These are phyloP conservation scores for Pestalotiopsis sp. DNA, from an alignment of 2,329 filamentous ascomycete genomes.

Conservation along the genomic window DNA sequence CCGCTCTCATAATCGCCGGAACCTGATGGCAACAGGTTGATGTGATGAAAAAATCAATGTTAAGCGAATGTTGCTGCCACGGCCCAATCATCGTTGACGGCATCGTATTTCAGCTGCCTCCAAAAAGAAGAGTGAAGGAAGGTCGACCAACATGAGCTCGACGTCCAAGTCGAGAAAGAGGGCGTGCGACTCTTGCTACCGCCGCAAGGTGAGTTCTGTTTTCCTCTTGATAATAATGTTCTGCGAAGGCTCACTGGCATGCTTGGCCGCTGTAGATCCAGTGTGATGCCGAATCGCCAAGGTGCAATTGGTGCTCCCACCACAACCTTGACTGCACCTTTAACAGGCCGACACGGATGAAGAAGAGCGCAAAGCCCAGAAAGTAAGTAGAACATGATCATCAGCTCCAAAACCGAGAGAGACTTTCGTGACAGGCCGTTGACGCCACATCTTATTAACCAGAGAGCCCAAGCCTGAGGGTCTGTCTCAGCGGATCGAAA, in stretches of 20 bases:
- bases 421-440: not conserved
- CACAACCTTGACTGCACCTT: slow-evolving; percentile 11
- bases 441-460: not conserved
- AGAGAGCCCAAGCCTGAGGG: not conserved
- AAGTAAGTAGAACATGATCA: slow-evolving; percentile 1
- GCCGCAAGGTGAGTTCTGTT: slow-evolving; percentile 5
- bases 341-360: not conserved
- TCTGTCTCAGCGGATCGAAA: slow-evolving; percentile 4
- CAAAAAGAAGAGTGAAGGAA: not conserved
- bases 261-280: slow-evolving; percentile 1
- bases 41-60: not conserved
- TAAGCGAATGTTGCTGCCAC: not conserved
- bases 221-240: not conserved
- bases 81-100: not conserved
- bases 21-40: not conserved
- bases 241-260: not conserved
- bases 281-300: slow-evolving; percentile 6
- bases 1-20: not conserved
- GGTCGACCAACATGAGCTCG: not conserved
- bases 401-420: not conserved
- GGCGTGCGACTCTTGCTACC: slow-evolving; percentile 13
- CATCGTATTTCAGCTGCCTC: not conserved
- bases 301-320: slow-evolving; percentile 13
- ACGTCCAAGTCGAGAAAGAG: slow-evolving; percentile 8
- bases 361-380: not conserved